These are phyloP conservation scores for Striga asiatica DNA, from an alignment of 257 asterid species.

Conservation along the genomic window DNA sequence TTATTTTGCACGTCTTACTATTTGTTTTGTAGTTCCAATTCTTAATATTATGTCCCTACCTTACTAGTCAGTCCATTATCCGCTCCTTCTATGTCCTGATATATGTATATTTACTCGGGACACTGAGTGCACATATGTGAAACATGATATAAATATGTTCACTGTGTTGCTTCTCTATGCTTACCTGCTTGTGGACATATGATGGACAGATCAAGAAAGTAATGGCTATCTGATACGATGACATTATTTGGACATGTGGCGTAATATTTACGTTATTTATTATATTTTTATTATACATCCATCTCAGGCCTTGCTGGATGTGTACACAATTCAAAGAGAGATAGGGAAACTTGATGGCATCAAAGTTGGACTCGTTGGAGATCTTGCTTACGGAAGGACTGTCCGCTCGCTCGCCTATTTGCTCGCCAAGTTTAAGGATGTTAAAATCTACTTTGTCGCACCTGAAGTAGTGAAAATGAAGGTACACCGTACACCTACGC, in stretches of 20 bases:
- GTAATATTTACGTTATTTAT: too few species aligned
- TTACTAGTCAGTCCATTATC: too few species aligned
- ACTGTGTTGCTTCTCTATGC: neutral
- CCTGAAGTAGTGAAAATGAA: constrained; percentile 92
- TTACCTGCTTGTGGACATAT: neutral
- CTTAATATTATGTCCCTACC: too few species aligned
- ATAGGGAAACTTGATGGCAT: constrained; percentile 83
- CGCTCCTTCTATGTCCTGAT: too few species aligned
- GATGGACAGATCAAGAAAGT: neutral
- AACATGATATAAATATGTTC: neutral
- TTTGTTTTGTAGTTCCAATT: too few species aligned
- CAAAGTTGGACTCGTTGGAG: constrained; percentile 87
- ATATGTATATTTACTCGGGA: too few species aligned
- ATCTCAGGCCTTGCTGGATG: constrained; percentile 73
- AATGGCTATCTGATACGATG: too few species aligned
- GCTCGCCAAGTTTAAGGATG: constrained; percentile 64
- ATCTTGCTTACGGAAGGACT: constrained; percentile 92
- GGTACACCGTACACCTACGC: constrained; percentile 26
- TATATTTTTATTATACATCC: neutral
- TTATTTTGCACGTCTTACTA: too few species aligned
- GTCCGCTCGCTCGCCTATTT: constrained; percentile 89
- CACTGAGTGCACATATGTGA: too few species aligned
- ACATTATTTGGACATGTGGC: too few species aligned
- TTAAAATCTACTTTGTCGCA: constrained; percentile 76
- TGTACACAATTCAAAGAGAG: constrained; percentile 80